Evolutionary conservation across 306 rosid species (phyloP).

Genomic region (Quercus berberidifolia): DNA sequence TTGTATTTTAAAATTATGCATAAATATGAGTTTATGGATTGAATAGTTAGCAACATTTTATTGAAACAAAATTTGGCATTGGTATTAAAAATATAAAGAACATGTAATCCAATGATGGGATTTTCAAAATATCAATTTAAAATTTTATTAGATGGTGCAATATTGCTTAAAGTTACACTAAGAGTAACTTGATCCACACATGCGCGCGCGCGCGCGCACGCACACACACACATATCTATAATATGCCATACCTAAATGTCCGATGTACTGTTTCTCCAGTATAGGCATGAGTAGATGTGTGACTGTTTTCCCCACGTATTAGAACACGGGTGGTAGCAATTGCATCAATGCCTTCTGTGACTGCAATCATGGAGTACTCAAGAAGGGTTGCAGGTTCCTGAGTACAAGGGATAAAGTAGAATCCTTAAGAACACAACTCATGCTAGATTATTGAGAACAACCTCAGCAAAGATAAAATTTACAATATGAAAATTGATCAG

Average conservation of each 20-base stretch:
- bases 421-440: constrained; percentile 11
- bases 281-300: constrained; percentile 40
- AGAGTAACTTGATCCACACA: no score
- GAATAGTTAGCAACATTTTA: no score
- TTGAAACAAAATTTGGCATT: no score
- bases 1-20: no score
- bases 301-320: constrained; percentile 52
- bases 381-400: constrained; percentile 79
- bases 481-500: not conserved
- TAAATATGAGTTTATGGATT: no score
- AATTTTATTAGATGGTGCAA: no score
- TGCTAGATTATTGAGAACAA: constrained; percentile 5
- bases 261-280: constrained; percentile 68
- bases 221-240: not conserved
- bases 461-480: not conserved
- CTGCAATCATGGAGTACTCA: constrained; percentile 86
- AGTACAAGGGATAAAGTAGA: constrained; percentile 11
- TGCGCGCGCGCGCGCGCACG: no score
- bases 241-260: constrained; percentile 61
- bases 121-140: no score
- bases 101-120: no score
- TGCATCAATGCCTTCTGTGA: constrained; percentile 97
- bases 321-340: constrained; percentile 89
- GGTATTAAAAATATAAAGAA: no score
- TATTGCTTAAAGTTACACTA: no score